These are phyloP conservation scores for Chalciporus piperatoides DNA, from an alignment of 1,284 basidiomycete species.

Conservation along the genomic window DNA sequence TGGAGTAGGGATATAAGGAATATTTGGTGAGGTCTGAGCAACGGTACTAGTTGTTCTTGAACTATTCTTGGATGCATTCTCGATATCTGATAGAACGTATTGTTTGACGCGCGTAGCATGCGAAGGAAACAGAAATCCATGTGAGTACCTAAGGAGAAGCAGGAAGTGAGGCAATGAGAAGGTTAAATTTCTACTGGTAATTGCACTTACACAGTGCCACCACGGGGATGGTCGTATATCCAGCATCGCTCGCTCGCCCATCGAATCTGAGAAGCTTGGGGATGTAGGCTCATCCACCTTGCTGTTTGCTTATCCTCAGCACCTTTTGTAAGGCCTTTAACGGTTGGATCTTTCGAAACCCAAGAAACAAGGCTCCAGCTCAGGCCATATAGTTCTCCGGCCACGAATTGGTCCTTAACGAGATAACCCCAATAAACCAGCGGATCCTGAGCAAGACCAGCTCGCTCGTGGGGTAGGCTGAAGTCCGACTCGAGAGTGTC, in stretches of 20 bases:
- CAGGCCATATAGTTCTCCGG: constrained; percentile 90
- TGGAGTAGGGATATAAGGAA: constrained; percentile 37
- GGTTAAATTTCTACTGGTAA: constrained; percentile 2
- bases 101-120: constrained; percentile 70
- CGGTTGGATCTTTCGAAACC: constrained; percentile 70
- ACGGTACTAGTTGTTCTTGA: constrained; percentile 7
- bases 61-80: constrained; percentile 35
- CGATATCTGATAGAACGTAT: constrained; percentile 42
- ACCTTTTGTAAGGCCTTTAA: constrained; percentile 71
- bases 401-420: constrained; percentile 94
- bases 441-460: constrained; percentile 48
- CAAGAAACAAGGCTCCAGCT: constrained; percentile 91
- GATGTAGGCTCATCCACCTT: constrained; percentile 91
- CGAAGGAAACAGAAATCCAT: constrained; percentile 96
- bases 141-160: constrained; percentile 65
- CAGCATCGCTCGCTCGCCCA: constrained; percentile 94
- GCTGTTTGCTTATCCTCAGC: constrained; percentile 96
- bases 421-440: constrained; percentile 95
- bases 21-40: constrained; percentile 5
- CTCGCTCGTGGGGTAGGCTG: constrained; percentile 5
- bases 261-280: constrained; percentile 72
- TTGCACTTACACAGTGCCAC: constrained; percentile 77
- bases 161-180: constrained; percentile 11
- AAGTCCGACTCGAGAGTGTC: constrained; percentile 3
- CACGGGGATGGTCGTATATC: constrained; percentile 97